A percentile compares a stretch with the other conserved stretches of the same genome.
These are phyloP conservation scores for Xylaria palmicola DNA, from an alignment of 495 filamentous ascomycete genomes.

Conservation along the genomic window DNA sequence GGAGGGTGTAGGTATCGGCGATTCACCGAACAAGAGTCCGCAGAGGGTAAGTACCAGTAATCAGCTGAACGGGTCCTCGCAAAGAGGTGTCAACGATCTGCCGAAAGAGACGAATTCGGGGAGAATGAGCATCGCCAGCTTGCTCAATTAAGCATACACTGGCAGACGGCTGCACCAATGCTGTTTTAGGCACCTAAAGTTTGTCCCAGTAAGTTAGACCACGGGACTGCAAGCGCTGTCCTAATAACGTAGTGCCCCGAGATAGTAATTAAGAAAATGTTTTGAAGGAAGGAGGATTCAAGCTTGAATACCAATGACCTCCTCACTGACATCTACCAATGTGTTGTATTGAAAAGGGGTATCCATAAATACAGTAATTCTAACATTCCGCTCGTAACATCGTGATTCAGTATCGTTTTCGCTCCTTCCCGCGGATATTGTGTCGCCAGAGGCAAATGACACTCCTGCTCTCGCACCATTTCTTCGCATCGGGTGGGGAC, in stretches of 20 bases:
- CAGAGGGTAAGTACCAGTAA: background rate
- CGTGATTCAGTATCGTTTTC: slow-evolving; percentile 43
- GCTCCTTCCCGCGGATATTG: slow-evolving; percentile 43
- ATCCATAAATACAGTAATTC: background rate
- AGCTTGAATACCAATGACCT: too few relatives aligned
- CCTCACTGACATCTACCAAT: background rate
- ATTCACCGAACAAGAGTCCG: background rate
- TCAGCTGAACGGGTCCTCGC: too few relatives aligned
- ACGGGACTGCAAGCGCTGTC: too few relatives aligned
- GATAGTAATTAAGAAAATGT: too few relatives aligned
- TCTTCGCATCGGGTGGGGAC: slow-evolving; percentile 57
- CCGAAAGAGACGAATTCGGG: background rate
- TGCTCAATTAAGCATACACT: background rate
- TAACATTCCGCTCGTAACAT: background rate
- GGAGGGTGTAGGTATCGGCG: too few relatives aligned
- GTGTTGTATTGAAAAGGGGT: background rate
- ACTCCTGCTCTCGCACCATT: slow-evolving; percentile 83
- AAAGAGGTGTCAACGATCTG: too few relatives aligned
- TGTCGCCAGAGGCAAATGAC: slow-evolving; percentile 68
- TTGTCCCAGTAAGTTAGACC: too few relatives aligned
- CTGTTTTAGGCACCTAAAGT: too few relatives aligned
- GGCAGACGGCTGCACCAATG: too few relatives aligned
- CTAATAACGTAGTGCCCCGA: too few relatives aligned
- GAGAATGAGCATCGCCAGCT: background rate
- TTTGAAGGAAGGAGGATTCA: too few relatives aligned